Evolutionary conservation across 1,284 basidiomycete genomes (phyloP), one percentile per base, ranked within the genome.

Genomic region (Austroboletus novae-zelandiae): DNA sequence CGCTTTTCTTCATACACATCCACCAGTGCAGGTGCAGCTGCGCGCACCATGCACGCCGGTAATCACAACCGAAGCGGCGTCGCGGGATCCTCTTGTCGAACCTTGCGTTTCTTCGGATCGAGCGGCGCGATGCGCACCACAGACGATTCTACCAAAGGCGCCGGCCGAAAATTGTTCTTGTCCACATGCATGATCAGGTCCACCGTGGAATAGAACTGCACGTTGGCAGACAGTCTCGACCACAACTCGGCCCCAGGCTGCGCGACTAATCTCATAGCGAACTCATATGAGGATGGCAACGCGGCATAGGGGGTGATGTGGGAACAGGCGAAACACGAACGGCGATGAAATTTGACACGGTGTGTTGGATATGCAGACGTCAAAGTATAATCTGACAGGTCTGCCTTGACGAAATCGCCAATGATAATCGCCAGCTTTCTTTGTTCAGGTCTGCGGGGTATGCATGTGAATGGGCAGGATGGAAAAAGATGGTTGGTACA

Each of bases 331-430:
- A 80, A 99, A 99, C 45, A 98, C 90, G 48, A 99, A 85, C 2
- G 95, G 94, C 1, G 97, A 99, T 2, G 97, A 99, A 58, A 99
- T 99, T 71, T 98, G 96, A 73, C 99, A 99, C 0, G 96, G 96
- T 1, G 96, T 99, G 69, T 99, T 99, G 62, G 91, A 94, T 68
- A 99, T 99, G 78, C 95, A 98, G 52, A 98, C 96, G 71, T 99
- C 96, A 63, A 99, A 98, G 73, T 96, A 98, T 5, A n/a, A n/a
- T n/a, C n/a, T n/a, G 96, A 95, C 18, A 99, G 76, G 39, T 94
- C 91, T 18, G 91, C 93, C 72, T 99, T 99, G 69, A 97, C 91
- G 66, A 98, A 98, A 71, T 99, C 95, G 48, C 95, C 96, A 48
- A 98, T 88, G 62, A 97, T 84, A 59, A 98, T 88, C 57, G 97